Evolutionary conservation across 768 basidiomycete species (phyloP).

Genomic region (Mycena rebaudengoi): DNA sequence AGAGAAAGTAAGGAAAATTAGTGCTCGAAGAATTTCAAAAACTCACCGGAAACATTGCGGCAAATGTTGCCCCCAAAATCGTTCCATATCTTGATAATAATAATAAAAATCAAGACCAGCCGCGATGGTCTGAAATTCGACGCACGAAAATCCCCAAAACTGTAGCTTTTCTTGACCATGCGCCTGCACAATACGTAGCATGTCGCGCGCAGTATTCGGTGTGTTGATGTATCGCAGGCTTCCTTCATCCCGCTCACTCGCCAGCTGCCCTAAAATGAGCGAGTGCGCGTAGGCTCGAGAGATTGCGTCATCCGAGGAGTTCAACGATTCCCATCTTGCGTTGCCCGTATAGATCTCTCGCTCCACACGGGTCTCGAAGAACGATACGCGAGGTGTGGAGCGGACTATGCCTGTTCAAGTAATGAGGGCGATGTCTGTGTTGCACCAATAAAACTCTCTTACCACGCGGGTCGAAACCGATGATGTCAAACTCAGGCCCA

Average conservation of each 20-base stretch:
- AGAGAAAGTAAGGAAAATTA: neutral
- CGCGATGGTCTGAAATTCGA: neutral
- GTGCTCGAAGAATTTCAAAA: neutral
- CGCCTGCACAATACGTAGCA: conserved; percentile 24
- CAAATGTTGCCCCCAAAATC: conserved; percentile 26
- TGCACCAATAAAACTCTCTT: neutral
- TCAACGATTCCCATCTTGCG: neutral
- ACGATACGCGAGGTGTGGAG: conserved; percentile 22
- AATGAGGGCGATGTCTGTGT: neutral
- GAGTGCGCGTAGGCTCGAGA: conserved; percentile 12
- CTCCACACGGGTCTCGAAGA: conserved; percentile 19
- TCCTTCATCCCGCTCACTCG: conserved; percentile 16
- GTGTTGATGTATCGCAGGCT: conserved; percentile 23
- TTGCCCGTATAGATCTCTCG: conserved; percentile 5
- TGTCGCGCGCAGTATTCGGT: conserved; percentile 27
- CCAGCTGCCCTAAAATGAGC: conserved; percentile 10
- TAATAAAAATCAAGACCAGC: neutral
- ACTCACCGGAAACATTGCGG: conserved; percentile 26
- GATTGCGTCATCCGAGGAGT: conserved; percentile 12
- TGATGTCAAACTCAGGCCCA: conserved; percentile 29
- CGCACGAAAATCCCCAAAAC: conserved; percentile 28
- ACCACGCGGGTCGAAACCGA: conserved; percentile 36
- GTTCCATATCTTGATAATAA: conserved; percentile 18
- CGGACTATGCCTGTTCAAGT: conserved; percentile 12
- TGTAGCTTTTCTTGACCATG: conserved; percentile 22